Evolutionary conservation across 2,329 filamentous ascomycete genomes (phyloP), one percentile per base, ranked within the genome.

Genomic region (Sarocladiaceae sp.): DNA sequence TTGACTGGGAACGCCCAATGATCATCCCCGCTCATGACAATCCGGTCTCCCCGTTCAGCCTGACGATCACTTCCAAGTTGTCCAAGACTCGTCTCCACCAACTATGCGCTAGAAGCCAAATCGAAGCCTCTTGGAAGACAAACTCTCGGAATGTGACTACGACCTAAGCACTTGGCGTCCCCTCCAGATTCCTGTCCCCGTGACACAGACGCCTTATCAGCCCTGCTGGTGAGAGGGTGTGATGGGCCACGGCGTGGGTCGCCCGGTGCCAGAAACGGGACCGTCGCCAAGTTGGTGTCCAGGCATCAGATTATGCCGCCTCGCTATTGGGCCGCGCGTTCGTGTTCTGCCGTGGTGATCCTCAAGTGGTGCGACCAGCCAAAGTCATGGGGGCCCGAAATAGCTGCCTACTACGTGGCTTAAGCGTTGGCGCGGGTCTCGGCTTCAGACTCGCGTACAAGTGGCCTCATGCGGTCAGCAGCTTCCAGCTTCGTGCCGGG

Each of bases 131-230:
- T 39, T 21, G 16, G 6, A 11, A 21, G 21, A 24, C 34, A 39
- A 24, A 4, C 13, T 35, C 21, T 20, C 16, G 33, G 4, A 39
- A n/a, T 9, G 34, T 24, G 34, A 39, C 13, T 12, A 27, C 6
- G 19, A 26, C 34, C 37, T 15, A 27, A 41, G 23, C 29, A 15
- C 37, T 41, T 41, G 37, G 37, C 37, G n/a, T n/a, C n/a, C n/a
- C n/a, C n/a, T n/a, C n/a, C n/a, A n/a, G n/a, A n/a, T n/a, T 24
- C n/a, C 23, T 18, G 9, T 18, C 4, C 37, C 26, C 37, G 29
- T 41, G 37, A 41, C 37, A 21, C 37, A n/a, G 37, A 41, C 37
- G 37, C 37, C 37, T 41, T 41, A 24, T 41, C 37, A 41, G 37
- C 37, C 37, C 37, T 41, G 37, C 15, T 16, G 37, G 21, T 15